Evolutionary conservation across 352 stramenopile species (phyloP).

Genomic region (Detonula confervacea): DNA sequence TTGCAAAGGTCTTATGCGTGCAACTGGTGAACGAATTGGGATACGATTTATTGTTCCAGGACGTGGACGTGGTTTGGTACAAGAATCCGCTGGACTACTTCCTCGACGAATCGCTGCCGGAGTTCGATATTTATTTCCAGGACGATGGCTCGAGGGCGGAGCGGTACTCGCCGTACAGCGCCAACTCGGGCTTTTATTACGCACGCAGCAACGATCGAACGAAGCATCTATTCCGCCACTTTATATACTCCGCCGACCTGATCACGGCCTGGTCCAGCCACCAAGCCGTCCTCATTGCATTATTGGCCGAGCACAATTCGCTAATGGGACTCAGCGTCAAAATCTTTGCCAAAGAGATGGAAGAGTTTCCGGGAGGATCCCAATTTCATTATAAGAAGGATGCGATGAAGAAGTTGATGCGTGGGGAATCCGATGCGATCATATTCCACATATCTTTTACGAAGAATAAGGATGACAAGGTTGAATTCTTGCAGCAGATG

Average conservation of each 20-base stretch:
- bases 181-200: conserved; percentile 85
- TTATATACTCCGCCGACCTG: conserved; percentile 72
- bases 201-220: conserved; percentile 68
- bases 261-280: conserved; percentile 73
- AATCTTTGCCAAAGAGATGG: conserved; percentile 64
- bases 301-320: conserved; percentile 79
- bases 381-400: conserved; percentile 70
- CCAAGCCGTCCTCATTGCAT: conserved; percentile 73
- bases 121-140: conserved; percentile 86
- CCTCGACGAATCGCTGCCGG: conserved; percentile 22
- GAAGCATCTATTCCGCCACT: conserved; percentile 63
- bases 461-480: conserved; percentile 83
- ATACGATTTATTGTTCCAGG: conserved; percentile 85
- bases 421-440: conserved; percentile 54
- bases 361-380: conserved; percentile 81
- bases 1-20: conserved; percentile 84
- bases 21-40: conserved; percentile 79
- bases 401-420: conserved; percentile 65
- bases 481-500: conserved; percentile 84
- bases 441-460: conserved; percentile 88
- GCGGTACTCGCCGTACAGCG: conserved; percentile 70
- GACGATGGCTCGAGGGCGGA: conserved; percentile 77
- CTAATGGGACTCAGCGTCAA: conserved; percentile 77
- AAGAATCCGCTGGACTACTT: conserved; percentile 69
- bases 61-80: conserved; percentile 62